Conservation (phyloP, 2,329 filamentous ascomycete genomes). For the Grosmannia huntii region DNA sequence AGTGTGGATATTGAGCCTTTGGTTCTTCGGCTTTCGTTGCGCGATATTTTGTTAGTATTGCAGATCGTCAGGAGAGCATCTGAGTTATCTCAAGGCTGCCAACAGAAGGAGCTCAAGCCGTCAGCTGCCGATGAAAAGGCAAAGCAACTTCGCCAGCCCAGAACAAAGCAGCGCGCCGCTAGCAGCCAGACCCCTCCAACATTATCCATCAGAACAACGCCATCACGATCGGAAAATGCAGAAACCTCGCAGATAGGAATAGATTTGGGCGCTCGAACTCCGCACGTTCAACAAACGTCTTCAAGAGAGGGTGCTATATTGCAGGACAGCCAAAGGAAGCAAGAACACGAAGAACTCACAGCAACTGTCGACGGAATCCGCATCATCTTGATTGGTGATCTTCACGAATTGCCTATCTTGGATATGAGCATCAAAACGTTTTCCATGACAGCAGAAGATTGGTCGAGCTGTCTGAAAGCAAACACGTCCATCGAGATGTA, state of each 20-base stretch:
- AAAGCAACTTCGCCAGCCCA: conserved; percentile 36
- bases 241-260: background rate
- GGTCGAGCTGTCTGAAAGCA: conserved; percentile 77
- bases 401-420: conserved; percentile 88
- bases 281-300: background rate
- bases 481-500: conserved; percentile 89
- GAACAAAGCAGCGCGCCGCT: conserved; percentile 41
- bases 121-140: conserved; percentile 40
- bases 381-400: conserved; percentile 85
- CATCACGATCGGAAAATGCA: background rate
- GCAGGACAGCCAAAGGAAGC: conserved; percentile 18
- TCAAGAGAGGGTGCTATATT: background rate
- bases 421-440: conserved; percentile 92
- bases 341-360: conserved; percentile 62
- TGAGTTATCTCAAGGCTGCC: conserved; percentile 58
- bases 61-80: conserved; percentile 87
- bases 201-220: conserved; percentile 23
- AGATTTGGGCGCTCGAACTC: background rate
- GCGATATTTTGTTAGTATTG: conserved; percentile 86
- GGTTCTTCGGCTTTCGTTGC: conserved; percentile 76
- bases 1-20: conserved; percentile 82
- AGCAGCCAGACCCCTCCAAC: conserved; percentile 45
- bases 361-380: conserved; percentile 78
- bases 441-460: conserved; percentile 72
- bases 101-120: conserved; percentile 31